phyloP scores from a whole-genome alignment of 768 basidiomycete species.

The Vararia minispora region DNA sequence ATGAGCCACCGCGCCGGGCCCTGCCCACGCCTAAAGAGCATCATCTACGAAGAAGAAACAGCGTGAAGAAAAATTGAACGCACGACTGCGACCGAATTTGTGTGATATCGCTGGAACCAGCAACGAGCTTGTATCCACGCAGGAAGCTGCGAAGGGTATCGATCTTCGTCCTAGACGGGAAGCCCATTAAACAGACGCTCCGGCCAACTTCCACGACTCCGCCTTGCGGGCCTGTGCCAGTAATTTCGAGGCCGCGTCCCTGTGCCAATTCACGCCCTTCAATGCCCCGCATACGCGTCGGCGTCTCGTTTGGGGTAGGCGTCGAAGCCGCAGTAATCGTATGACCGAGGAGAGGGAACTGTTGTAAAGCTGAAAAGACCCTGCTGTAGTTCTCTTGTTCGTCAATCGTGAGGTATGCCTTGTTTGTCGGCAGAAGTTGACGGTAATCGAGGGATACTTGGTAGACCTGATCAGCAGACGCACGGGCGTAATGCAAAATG shows the following conservation, averaged over 20 bases:
- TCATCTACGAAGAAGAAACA: too few relatives aligned
- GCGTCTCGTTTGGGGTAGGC: constrained; percentile 12
- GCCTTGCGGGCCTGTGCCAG: constrained; percentile 40
- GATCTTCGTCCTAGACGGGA: constrained; percentile 37
- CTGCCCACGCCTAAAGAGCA: constrained; percentile 15
- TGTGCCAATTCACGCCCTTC: constrained; percentile 30
- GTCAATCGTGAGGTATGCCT: constrained; percentile 45
- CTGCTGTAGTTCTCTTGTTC: constrained; percentile 31
- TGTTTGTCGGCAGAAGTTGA: constrained; percentile 47
- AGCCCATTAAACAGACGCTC: constrained; percentile 48
- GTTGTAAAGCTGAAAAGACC: constrained; percentile 32
- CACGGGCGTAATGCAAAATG: not conserved
- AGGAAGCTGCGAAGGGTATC: constrained; percentile 30
- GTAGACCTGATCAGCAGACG: not conserved
- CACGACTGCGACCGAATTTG: not conserved
- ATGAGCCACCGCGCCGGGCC: constrained; percentile 41
- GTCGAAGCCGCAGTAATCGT: constrained; percentile 26
- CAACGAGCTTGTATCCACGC: constrained; percentile 32
- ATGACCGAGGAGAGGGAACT: constrained; percentile 35
- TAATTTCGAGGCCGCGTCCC: constrained; percentile 23
- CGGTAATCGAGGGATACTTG: constrained; percentile 51
- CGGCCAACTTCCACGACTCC: constrained; percentile 35
- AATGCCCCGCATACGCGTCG: constrained; percentile 24
- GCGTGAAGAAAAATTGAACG: constrained; percentile 1
- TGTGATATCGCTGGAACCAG: too few relatives aligned